Percentiles rank a stretch among this genome's conserved stretches.
These are phyloP conservation scores for Omphalea diandra DNA, from an alignment of 441 rosid genomes.

Conservation along the genomic window DNA sequence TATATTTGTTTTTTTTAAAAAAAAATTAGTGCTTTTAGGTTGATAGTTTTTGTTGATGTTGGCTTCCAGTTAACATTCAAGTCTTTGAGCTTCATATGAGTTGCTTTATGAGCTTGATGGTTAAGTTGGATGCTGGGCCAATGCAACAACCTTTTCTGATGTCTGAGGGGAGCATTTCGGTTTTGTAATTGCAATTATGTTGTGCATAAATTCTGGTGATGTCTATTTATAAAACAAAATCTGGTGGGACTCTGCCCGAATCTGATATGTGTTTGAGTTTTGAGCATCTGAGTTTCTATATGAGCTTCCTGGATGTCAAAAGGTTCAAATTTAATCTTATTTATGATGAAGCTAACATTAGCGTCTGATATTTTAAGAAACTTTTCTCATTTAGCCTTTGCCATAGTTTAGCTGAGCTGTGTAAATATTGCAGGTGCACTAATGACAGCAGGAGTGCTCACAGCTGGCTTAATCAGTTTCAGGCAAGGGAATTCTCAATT, in stretches of 20 bases:
- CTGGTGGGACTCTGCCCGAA: too few species aligned
- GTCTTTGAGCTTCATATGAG: too few species aligned
- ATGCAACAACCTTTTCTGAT: background rate
- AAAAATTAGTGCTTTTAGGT: too few species aligned
- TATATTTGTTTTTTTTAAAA: background rate
- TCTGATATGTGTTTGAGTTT: background rate
- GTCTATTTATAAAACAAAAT: background rate
- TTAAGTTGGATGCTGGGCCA: background rate
- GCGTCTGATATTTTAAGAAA: background rate
- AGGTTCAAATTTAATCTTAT: background rate
- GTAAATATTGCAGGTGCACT: constrained; percentile 62
- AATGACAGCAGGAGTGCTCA: constrained; percentile 90
- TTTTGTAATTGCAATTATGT: background rate
- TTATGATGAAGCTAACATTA: background rate
- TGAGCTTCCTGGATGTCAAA: background rate
- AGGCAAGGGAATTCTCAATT: constrained; percentile 80
- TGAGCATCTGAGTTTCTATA: background rate
- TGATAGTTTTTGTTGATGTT: background rate
- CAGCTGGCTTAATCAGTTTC: constrained; percentile 94
- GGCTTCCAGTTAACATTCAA: background rate
- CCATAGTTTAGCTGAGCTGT: constrained; percentile 5
- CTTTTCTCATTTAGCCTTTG: background rate
- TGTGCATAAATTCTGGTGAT: background rate
- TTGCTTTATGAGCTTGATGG: background rate
- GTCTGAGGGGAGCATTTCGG: background rate